Conservation (phyloP, 2,329 filamentous ascomycete species). For the Beauveria sp. region DNA sequence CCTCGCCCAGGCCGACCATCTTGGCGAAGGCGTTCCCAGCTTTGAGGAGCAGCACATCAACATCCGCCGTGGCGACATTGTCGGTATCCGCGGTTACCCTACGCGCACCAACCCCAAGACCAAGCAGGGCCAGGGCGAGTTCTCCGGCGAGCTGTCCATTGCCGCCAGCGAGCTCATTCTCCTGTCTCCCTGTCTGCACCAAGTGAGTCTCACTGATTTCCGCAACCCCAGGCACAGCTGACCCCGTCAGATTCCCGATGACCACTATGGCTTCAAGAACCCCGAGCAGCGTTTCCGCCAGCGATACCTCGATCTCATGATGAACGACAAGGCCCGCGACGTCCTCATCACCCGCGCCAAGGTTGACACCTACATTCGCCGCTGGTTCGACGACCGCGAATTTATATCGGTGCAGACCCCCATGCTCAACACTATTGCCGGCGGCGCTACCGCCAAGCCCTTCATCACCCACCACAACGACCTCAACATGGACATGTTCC, state of each 20-base stretch:
- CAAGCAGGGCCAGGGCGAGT: constrained; percentile 64
- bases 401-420: constrained; percentile 95
- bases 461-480: constrained; percentile 97
- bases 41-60: constrained; percentile 88
- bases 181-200: constrained; percentile 81
- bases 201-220: constrained; percentile 35
- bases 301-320: constrained; percentile 91
- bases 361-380: constrained; percentile 82
- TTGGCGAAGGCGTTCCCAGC: constrained; percentile 52
- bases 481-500: constrained; percentile 85
- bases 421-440: constrained; percentile 94
- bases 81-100: constrained; percentile 46
- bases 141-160: constrained; percentile 76
- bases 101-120: constrained; percentile 78
- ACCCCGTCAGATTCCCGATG: constrained; percentile 50
- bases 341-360: constrained; percentile 79
- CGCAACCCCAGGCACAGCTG: neutral
- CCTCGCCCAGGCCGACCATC: constrained; percentile 81
- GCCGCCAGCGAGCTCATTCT: constrained; percentile 82
- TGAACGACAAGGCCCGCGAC: constrained; percentile 81
- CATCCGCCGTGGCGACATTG: constrained; percentile 84
- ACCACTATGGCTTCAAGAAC: constrained; percentile 93
- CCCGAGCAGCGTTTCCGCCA: constrained; percentile 89
- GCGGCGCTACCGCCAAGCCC: constrained; percentile 86
- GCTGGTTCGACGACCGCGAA: constrained; percentile 78